Conservation (phyloP, 1,139 yeast species). For the Saccharomyces hybrid region DNA sequence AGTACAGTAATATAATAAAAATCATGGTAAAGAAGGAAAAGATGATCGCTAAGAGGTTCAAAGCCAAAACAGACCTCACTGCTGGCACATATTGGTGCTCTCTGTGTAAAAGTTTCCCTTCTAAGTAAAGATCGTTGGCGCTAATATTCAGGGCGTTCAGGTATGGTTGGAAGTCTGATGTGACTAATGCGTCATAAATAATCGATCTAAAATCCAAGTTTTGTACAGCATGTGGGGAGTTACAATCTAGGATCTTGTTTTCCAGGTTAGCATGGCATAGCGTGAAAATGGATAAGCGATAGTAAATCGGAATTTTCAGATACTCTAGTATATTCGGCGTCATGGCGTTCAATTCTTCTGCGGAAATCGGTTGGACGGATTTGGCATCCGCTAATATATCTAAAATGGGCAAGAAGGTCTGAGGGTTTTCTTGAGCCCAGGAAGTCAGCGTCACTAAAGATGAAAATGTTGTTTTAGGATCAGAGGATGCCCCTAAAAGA, state of each 20-base stretch:
- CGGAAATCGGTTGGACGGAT: constrained; percentile 11
- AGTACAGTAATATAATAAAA: constrained; percentile 5
- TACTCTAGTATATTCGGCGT: constrained; percentile 22
- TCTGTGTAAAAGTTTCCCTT: constrained; percentile 25
- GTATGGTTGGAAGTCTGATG: constrained; percentile 29
- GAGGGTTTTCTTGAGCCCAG: constrained; percentile 22
- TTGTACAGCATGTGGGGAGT: constrained; percentile 27
- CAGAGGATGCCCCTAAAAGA: constrained; percentile 21
- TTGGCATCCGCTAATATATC: constrained; percentile 17
- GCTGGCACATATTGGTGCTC: constrained; percentile 29
- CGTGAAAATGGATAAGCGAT: constrained; percentile 27
- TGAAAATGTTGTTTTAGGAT: constrained; percentile 23
- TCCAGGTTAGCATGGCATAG: constrained; percentile 21
- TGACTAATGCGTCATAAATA: constrained; percentile 22
- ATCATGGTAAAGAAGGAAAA: constrained; percentile 17
- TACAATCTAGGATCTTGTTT: constrained; percentile 21
- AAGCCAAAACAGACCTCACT: constrained; percentile 24
- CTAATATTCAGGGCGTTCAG: constrained; percentile 23
- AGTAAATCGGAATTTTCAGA: constrained; percentile 23
- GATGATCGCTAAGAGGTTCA: constrained; percentile 23
- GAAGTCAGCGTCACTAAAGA: constrained; percentile 23
- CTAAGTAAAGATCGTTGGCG: constrained; percentile 25
- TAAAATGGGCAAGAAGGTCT: constrained; percentile 23
- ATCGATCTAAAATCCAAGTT: constrained; percentile 23
- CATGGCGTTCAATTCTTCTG: constrained; percentile 17